phyloP scores from a whole-genome alignment of 192 early-diverging fungal genomes.

The Mortierella claussenii region DNA sequence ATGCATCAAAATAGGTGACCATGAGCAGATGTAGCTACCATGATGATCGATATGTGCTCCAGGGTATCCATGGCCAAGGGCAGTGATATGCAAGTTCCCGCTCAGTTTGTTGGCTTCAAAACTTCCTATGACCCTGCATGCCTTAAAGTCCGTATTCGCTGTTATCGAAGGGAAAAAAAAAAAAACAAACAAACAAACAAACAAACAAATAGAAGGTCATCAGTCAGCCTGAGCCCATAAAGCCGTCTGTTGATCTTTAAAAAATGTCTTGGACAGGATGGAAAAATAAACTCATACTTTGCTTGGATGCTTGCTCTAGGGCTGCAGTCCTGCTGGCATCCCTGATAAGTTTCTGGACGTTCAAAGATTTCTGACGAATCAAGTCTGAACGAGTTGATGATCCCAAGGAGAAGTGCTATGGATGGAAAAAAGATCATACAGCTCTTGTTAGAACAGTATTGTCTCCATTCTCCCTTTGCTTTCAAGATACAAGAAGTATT shows the following conservation, averaged over 20 bases:
- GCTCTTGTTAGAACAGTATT: too few relatives aligned
- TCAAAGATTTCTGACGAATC: constrained; percentile 19
- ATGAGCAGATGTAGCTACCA: too few relatives aligned
- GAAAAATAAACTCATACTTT: constrained; percentile 9
- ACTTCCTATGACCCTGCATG: constrained; percentile 81
- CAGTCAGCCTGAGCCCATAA: too few relatives aligned
- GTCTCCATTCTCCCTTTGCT: too few relatives aligned
- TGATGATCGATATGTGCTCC: constrained; percentile 74
- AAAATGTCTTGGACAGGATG: neutral
- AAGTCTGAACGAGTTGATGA: neutral
- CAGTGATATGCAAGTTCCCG: constrained; percentile 92
- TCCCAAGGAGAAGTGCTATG: constrained; percentile 31
- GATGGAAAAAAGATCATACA: neutral
- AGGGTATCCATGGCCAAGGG: constrained; percentile 88
- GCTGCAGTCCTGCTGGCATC: constrained; percentile 43
- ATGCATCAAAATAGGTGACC: too few relatives aligned
- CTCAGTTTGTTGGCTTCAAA: constrained; percentile 82
- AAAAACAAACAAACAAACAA: neutral
- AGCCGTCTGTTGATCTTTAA: too few relatives aligned
- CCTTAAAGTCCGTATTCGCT: constrained; percentile 60
- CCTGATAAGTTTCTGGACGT: constrained; percentile 39
- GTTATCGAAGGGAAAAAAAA: too few relatives aligned
- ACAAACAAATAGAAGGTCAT: neutral
- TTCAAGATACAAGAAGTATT: too few relatives aligned
- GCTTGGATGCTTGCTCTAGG: constrained; percentile 16